A percentile compares a stretch with the other conserved stretches of the same genome.
Conservation (phyloP, 2,329 filamentous ascomycete genomes). For the Ceratocystis eucalypticola region DNA sequence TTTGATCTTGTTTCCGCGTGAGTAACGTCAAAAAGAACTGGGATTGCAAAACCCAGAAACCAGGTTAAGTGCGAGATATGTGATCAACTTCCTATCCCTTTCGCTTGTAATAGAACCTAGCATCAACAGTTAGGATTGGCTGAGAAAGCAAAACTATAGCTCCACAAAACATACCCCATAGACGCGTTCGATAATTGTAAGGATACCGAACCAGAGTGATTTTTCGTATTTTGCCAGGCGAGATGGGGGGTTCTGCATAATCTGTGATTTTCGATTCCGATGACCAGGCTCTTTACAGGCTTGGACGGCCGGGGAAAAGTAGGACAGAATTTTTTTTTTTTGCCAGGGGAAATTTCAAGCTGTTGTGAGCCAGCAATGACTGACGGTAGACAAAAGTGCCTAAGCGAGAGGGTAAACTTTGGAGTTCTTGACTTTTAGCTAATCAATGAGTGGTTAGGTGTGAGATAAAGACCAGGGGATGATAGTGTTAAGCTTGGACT, state of each 20-base stretch:
- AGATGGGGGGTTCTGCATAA: not conserved
- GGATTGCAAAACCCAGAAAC: slow-evolving; percentile 3
- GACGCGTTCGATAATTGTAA: not conserved
- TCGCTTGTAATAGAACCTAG: slow-evolving; percentile 3
- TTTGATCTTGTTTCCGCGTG: not conserved
- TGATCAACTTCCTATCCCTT: not conserved
- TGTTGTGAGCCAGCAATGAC: not conserved
- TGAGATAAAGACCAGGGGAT: too few species aligned
- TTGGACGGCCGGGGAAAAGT: not conserved
- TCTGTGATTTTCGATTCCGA: not conserved
- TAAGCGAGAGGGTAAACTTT: too few species aligned
- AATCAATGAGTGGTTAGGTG: too few species aligned
- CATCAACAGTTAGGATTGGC: slow-evolving; percentile 2
- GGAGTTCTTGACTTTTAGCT: too few species aligned
- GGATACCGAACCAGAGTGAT: not conserved
- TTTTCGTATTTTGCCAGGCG: not conserved
- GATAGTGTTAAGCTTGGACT: too few species aligned
- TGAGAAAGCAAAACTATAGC: not conserved
- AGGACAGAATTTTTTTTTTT: not conserved
- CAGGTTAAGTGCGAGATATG: not conserved
- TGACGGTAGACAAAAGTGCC: too few species aligned
- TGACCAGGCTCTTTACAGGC: not conserved
- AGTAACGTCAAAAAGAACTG: not conserved
- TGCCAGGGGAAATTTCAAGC: not conserved
- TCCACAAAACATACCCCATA: slow-evolving; percentile 4